Conservation (phyloP, 306 rosid genomes). For the Urtica urens region DNA sequence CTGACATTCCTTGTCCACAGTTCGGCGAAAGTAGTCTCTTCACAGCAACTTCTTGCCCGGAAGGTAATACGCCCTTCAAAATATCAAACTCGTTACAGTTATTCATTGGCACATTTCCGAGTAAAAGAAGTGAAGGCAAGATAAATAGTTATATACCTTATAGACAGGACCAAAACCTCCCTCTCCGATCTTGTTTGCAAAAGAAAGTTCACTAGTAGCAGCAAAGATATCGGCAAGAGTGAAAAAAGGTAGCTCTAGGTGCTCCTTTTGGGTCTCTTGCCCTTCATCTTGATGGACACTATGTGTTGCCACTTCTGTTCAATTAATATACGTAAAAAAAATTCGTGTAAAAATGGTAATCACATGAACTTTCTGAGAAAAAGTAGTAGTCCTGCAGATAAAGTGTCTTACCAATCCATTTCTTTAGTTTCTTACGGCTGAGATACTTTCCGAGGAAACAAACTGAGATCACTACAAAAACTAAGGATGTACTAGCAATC, state of each 20-base stretch:
- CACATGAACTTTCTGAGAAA: no score
- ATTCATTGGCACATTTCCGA: no score
- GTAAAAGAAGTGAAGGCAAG: not conserved
- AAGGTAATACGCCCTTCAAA: constrained; percentile 30
- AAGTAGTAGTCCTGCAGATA: no score
- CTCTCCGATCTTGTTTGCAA: constrained; percentile 37
- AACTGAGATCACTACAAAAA: no score
- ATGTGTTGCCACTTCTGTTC: not conserved
- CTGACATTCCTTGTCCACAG: constrained; percentile 32
- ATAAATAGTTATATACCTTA: constrained; percentile 17
- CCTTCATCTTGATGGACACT: not conserved
- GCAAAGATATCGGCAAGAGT: constrained; percentile 14
- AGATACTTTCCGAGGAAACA: no score
- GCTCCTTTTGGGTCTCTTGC: constrained; percentile 11
- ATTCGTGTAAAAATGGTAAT: no score
- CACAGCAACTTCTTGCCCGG: constrained; percentile 44
- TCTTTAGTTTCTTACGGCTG: no score
- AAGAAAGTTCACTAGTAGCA: constrained; percentile 26
- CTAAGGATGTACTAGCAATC: no score
- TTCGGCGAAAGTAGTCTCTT: constrained; percentile 32
- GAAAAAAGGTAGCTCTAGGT: constrained; percentile 20
- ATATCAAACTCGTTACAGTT: not conserved
- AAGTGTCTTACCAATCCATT: no score
- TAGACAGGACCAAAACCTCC: constrained; percentile 56
- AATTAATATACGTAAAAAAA: no score